A percentile compares a stretch with the other conserved stretches of the same genome.
Evolutionary conservation across 169 alveolate genomes (phyloP).

Genomic region (Cryptosporidium ryanae): DNA sequence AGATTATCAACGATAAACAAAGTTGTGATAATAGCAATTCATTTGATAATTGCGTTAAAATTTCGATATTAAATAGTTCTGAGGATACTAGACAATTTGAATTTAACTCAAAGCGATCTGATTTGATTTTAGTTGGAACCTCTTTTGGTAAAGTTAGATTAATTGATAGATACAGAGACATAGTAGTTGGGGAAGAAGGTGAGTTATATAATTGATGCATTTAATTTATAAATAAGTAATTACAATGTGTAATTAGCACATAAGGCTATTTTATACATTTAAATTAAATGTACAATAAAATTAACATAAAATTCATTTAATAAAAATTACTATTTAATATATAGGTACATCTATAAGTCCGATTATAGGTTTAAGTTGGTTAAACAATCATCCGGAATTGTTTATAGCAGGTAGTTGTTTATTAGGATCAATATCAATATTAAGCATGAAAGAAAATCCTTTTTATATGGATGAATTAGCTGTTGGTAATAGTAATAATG

Average conservation of each 20-base stretch:
- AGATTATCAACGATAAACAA: too few species aligned
- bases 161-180: conserved; percentile 19
- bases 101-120: conserved; percentile 67
- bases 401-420: conserved; percentile 76
- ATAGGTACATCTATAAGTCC: conserved; percentile 62
- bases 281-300: not conserved
- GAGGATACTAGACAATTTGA: conserved; percentile 78
- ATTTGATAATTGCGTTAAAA: conserved; percentile 7
- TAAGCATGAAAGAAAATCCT: conserved; percentile 75
- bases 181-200: conserved; percentile 26
- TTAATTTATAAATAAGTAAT: too few species aligned
- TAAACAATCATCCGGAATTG: conserved; percentile 75
- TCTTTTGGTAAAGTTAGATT: conserved; percentile 72
- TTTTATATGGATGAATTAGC: not conserved
- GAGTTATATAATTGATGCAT: conserved; percentile 11
- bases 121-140: conserved; percentile 76
- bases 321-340: not conserved
- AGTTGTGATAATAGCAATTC: not conserved
- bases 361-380: conserved; percentile 78
- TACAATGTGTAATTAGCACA: too few species aligned
- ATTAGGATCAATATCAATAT: conserved; percentile 75
- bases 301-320: not conserved
- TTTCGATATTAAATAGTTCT: conserved; percentile 36
- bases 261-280: too few species aligned
- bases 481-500: not conserved